Evolutionary conservation across 148 eudicot species (phyloP).

Genomic region (Camellia granthamiana): DNA sequence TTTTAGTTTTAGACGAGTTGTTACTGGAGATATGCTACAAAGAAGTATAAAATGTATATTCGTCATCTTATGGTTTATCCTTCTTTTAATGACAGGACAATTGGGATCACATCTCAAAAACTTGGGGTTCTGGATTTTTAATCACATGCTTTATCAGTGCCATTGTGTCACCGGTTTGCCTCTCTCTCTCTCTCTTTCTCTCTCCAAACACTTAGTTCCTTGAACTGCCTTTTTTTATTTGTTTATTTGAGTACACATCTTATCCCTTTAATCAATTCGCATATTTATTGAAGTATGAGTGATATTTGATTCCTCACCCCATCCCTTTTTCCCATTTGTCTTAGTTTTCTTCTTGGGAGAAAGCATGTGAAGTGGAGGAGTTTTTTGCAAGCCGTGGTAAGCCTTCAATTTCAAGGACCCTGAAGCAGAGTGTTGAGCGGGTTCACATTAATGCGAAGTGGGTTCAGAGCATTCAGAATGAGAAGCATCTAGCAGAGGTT

Average conservation of each 20-base stretch:
- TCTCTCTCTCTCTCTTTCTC: constrained; percentile 18
- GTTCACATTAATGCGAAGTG: constrained; percentile 77
- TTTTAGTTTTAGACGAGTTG: background rate
- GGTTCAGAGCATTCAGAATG: constrained; percentile 70
- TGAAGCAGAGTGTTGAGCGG: constrained; percentile 91
- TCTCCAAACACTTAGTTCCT: background rate
- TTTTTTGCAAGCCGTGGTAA: constrained; percentile 59
- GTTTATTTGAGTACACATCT: background rate
- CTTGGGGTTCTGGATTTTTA: constrained; percentile 80
- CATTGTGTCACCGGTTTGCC: constrained; percentile 73
- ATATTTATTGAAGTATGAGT: background rate
- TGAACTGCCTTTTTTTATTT: background rate
- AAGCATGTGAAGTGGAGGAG: constrained; percentile 74
- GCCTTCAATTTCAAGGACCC: constrained; percentile 70
- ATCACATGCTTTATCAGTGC: constrained; percentile 69
- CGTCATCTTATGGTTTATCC: background rate
- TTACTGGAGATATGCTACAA: background rate
- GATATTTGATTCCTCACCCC: background rate
- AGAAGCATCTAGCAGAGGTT: constrained; percentile 51
- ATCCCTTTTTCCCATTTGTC: background rate
- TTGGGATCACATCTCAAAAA: constrained; percentile 75
- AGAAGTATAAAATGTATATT: background rate
- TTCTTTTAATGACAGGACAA: constrained; percentile 50
- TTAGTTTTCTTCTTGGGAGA: constrained; percentile 70
- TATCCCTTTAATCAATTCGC: background rate